These are phyloP conservation scores for Epicoccum nigrum DNA, from an alignment of 2,329 filamentous ascomycete species.

Conservation along the genomic window DNA sequence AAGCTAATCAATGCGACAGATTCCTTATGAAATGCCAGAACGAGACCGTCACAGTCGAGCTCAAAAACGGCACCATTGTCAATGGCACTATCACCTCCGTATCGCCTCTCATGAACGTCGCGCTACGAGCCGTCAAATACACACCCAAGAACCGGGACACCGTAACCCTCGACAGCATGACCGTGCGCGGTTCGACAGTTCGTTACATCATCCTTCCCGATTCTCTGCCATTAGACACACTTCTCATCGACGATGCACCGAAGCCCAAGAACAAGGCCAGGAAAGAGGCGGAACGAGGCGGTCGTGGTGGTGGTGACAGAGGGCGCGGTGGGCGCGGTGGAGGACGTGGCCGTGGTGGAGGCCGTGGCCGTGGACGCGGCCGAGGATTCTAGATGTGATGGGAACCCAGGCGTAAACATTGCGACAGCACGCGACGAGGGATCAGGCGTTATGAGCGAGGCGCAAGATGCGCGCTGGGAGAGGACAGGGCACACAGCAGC, in stretches of 20 bases:
- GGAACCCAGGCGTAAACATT: background rate
- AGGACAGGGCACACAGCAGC: constrained; percentile 21
- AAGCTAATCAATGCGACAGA: constrained; percentile 57
- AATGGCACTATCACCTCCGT: constrained; percentile 97
- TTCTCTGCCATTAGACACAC: constrained; percentile 89
- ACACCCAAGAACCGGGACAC: constrained; percentile 86
- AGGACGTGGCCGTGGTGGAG: constrained; percentile 46
- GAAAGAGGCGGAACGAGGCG: constrained; percentile 74
- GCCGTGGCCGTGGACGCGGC: constrained; percentile 50
- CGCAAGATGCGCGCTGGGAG: background rate
- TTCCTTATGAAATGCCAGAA: constrained; percentile 99
- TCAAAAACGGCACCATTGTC: constrained; percentile 98
- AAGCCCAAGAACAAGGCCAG: constrained; percentile 99
- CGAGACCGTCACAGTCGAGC: constrained; percentile 96
- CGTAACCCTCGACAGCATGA: constrained; percentile 90
- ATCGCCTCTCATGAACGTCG: constrained; percentile 98
- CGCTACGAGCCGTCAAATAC: constrained; percentile 95
- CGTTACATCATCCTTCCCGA: constrained; percentile 97
- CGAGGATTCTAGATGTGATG: constrained; percentile 34
- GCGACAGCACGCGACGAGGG: constrained; percentile 8
- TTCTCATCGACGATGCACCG: constrained; percentile 93
- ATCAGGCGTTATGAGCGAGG: constrained; percentile 6
- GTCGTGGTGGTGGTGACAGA: constrained; percentile 56
- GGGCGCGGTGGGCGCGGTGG: constrained; percentile 56
- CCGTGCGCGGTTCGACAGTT: constrained; percentile 93